Percentiles rank a stretch among this genome's conserved stretches.
Evolutionary conservation across 2,329 filamentous ascomycete species (phyloP).

Genomic region (Pestalotiopsis sp.): DNA sequence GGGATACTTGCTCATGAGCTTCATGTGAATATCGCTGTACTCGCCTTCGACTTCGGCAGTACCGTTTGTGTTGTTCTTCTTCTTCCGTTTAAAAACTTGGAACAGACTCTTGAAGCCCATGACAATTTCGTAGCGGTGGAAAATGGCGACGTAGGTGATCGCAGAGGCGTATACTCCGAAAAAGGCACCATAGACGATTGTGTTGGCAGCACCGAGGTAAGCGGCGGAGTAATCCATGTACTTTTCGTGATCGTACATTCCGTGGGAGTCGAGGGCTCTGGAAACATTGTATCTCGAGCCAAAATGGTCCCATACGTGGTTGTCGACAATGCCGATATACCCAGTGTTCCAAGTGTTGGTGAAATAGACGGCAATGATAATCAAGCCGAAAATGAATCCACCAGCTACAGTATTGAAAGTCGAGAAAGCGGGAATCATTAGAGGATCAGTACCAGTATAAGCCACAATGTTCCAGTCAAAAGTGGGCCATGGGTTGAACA

Average conservation of each 20-base stretch:
- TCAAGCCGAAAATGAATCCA: conserved; percentile 18
- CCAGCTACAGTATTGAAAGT: conserved; percentile 23
- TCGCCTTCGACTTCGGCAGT: neutral
- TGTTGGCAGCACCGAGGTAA: conserved; percentile 7
- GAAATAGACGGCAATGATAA: conserved; percentile 30
- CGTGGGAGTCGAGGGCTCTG: conserved; percentile 10
- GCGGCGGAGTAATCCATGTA: conserved; percentile 19
- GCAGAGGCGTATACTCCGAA: conserved; percentile 6
- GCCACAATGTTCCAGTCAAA: conserved; percentile 24
- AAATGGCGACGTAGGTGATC: conserved; percentile 24
- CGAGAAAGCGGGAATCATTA: conserved; percentile 25
- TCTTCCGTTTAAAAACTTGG: conserved; percentile 4
- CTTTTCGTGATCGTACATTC: conserved; percentile 19
- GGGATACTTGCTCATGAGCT: conserved; percentile 32
- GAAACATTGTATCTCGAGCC: conserved; percentile 9
- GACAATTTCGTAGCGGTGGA: conserved; percentile 25
- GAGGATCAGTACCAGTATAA: conserved; percentile 28
- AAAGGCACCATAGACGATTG: conserved; percentile 5
- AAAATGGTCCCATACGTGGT: conserved; percentile 11
- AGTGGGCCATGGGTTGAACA: conserved; percentile 16
- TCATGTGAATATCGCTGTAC: conserved; percentile 25
- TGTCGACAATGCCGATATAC: conserved; percentile 33
- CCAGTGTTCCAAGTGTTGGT: conserved; percentile 16
- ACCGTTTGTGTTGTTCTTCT: conserved; percentile 3
- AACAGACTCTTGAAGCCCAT: conserved; percentile 14